Conservation (phyloP, 1,284 basidiomycete species). For the Clitocybe nebularis region DNA sequence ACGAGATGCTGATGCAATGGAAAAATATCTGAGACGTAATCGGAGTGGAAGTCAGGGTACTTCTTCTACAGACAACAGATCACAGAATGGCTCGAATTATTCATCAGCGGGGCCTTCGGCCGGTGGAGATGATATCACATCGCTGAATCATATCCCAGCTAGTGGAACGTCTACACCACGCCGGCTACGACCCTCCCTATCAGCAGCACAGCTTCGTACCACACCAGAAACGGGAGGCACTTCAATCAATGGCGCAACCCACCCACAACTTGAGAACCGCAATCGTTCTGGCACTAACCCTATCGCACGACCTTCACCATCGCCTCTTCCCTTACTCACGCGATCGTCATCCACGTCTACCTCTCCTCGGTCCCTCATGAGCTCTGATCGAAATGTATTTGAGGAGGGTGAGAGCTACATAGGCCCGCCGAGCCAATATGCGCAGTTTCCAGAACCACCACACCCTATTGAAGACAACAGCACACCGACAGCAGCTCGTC, state of each 20-base stretch:
- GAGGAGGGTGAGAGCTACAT: slow-evolving; percentile 49
- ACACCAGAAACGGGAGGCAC: slow-evolving; percentile 29
- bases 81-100: slow-evolving; percentile 49
- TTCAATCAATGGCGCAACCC: slow-evolving; percentile 26
- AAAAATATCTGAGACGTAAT: slow-evolving; percentile 75
- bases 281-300: slow-evolving; percentile 69
- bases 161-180: slow-evolving; percentile 58
- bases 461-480: slow-evolving; percentile 32
- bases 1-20: slow-evolving; percentile 78
- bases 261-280: slow-evolving; percentile 44
- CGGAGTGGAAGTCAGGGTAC: slow-evolving; percentile 72
- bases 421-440: slow-evolving; percentile 66
- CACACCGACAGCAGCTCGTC: slow-evolving; percentile 48
- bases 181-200: slow-evolving; percentile 66
- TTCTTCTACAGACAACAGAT: slow-evolving; percentile 65
- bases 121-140: slow-evolving; percentile 50
- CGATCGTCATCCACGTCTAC: slow-evolving; percentile 49
- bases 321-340: slow-evolving; percentile 38
- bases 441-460: slow-evolving; percentile 67
- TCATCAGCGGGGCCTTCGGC: slow-evolving; percentile 45
- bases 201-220: slow-evolving; percentile 69
- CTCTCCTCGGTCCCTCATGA: slow-evolving; percentile 37
- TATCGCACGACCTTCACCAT: slow-evolving; percentile 34
- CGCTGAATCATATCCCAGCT: slow-evolving; percentile 41
- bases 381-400: slow-evolving; percentile 32